phyloP scores from a whole-genome alignment of 2,329 filamentous ascomycete species.

The Aspergillus uvarum region DNA sequence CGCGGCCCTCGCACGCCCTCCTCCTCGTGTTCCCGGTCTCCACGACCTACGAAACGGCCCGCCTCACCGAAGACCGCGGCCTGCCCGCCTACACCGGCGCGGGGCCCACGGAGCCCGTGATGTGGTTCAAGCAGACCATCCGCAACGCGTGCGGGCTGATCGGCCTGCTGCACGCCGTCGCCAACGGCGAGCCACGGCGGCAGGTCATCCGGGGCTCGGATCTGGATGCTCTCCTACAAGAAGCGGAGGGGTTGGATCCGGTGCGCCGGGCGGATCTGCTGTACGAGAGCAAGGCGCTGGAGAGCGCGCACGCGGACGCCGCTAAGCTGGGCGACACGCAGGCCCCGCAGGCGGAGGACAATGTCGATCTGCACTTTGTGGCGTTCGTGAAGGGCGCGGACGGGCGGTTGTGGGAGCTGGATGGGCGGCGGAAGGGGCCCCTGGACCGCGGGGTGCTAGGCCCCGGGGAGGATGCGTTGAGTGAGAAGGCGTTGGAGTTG shows the following conservation, averaged over 20 bases:
- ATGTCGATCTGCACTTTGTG: slow-evolving; percentile 92
- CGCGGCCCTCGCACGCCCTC: slow-evolving; percentile 81
- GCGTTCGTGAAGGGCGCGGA: slow-evolving; percentile 80
- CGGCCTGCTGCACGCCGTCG: slow-evolving; percentile 77
- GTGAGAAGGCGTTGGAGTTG: slow-evolving; percentile 69
- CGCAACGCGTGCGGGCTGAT: slow-evolving; percentile 91
- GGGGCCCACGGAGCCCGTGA: slow-evolving; percentile 69
- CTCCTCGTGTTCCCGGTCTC: slow-evolving; percentile 90
- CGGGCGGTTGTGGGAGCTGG: slow-evolving; percentile 76
- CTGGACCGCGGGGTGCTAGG: slow-evolving; percentile 64
- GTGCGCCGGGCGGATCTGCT: slow-evolving; percentile 68
- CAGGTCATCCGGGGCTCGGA: slow-evolving; percentile 57
- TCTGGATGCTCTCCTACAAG: slow-evolving; percentile 59
- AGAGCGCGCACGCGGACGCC: slow-evolving; percentile 74
- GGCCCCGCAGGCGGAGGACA: slow-evolving; percentile 74
- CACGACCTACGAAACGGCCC: slow-evolving; percentile 73
- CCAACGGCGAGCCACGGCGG: slow-evolving; percentile 69
- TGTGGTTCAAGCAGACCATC: slow-evolving; percentile 97
- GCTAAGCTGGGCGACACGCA: slow-evolving; percentile 74
- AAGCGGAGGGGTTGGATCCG: slow-evolving; percentile 70
- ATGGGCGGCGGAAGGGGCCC: slow-evolving; percentile 72
- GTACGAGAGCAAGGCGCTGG: slow-evolving; percentile 73
- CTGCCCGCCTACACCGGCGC: slow-evolving; percentile 64
- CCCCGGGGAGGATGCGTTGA: slow-evolving; percentile 68
- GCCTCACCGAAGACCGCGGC: slow-evolving; percentile 69